Evolutionary conservation across 495 filamentous ascomycete species (phyloP).

Genomic region (Penicillium bialowiezense): DNA sequence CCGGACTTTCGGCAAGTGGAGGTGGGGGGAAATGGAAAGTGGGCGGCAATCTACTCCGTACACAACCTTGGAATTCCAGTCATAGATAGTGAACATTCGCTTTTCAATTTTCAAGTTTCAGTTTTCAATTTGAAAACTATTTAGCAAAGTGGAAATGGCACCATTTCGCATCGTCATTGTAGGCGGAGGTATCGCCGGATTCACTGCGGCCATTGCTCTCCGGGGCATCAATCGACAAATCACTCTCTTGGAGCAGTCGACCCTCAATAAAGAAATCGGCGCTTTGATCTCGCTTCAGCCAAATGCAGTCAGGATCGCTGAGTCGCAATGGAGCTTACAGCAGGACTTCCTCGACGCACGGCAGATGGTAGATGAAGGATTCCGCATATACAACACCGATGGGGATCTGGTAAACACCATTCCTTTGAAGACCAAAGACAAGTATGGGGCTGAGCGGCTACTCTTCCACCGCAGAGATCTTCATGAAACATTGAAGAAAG

Average conservation of each 20-base stretch:
- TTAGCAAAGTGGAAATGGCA: constrained; percentile 5
- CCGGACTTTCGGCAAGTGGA: constrained; percentile 6
- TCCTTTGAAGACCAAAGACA: constrained; percentile 13
- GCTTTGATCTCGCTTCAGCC: constrained; percentile 29
- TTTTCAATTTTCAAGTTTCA: no score
- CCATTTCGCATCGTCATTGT: constrained; percentile 17
- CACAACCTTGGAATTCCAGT: no score
- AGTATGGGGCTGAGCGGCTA: constrained; percentile 26
- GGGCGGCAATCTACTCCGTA: no score
- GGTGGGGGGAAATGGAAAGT: constrained; percentile 4
- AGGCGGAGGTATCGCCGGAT: constrained; percentile 17
- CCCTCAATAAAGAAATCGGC: constrained; percentile 27
- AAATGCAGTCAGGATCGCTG: constrained; percentile 28
- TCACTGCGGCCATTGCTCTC: constrained; percentile 26
- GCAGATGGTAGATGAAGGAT: constrained; percentile 26
- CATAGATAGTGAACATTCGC: no score
- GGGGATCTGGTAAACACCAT: constrained; percentile 19
- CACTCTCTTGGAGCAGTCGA: constrained; percentile 26
- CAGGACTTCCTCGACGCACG: constrained; percentile 9
- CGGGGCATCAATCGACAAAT: constrained; percentile 22
- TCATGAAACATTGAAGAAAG: constrained; percentile 19
- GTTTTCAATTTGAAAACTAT: no score
- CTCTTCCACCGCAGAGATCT: constrained; percentile 29
- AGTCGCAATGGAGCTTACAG: constrained; percentile 18
- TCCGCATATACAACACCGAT: constrained; percentile 27